Evolutionary conservation across 176 grass and related monocot genomes (phyloP).

Genomic region (Cymbopogon citratus): DNA sequence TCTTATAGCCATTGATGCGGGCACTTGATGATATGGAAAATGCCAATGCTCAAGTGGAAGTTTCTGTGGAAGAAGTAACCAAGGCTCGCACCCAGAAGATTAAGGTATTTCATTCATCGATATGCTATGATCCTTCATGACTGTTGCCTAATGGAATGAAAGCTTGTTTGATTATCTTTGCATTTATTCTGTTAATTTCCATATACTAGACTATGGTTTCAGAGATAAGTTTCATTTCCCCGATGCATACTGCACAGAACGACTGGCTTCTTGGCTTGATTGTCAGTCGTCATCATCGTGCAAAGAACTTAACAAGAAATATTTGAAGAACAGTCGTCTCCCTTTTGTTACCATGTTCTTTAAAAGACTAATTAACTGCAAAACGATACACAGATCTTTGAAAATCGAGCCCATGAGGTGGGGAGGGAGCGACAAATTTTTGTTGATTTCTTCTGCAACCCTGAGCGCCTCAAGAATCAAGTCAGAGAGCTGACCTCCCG

Average conservation of each 20-base stretch:
- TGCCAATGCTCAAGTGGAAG: constrained; percentile 81
- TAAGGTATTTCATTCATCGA: constrained; percentile 50
- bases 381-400: constrained; percentile 44
- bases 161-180: background rate
- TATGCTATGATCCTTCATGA: background rate
- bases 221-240: background rate
- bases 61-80: constrained; percentile 94
- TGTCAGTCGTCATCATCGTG: background rate
- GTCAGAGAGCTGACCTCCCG: constrained; percentile 69
- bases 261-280: background rate
- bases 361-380: background rate
- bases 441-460: constrained; percentile 82
- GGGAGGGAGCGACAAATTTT: constrained; percentile 77
- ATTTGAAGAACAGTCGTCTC: background rate
- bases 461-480: constrained; percentile 68
- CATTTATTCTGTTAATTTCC: background rate
- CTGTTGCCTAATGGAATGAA: background rate
- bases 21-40: constrained; percentile 98
- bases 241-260: background rate
- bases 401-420: constrained; percentile 64
- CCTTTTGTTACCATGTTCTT: background rate
- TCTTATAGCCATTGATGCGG: constrained; percentile 77
- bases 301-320: background rate
- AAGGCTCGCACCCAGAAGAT: constrained; percentile 92
- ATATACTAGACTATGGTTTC: background rate